Base-by-base conservation (phyloP, 352 stramenopile genomes). In the Phytophthora sojae region DNA sequence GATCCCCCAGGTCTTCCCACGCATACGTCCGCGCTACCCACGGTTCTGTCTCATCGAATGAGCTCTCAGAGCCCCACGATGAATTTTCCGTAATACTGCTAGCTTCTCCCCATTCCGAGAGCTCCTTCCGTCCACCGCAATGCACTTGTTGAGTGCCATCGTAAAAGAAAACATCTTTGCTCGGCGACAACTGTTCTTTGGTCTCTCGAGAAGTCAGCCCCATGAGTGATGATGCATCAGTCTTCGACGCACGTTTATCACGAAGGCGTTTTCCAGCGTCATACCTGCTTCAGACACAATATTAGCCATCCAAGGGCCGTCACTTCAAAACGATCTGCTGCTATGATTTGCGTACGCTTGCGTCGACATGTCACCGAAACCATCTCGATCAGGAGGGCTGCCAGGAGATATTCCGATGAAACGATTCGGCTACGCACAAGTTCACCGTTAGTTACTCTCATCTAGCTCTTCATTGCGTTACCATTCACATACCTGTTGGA, bases 1-100 rank as follows among this genome's bases (percentile, higher is more conserved):
- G 64, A 70, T 85, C 73, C 55, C 75, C 78, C 17, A 87, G 59
- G 14, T 82, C 64, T 65, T 89, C 79, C 81, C 81, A 89, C 9
- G 79, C 71, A 35, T 71, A 80, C 15, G 76, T 67, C 39, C 30
- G 64, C 23, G 67, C 67, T 60, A 65, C 57, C 77, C 77, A 84
- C 25, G 70, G 44, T 26, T 80, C 71, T 51, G 57, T 64, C 19
- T 25, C 54, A 69, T 80, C 71, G 39, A 67, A 23, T 3, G 61
- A 79, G 14, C 67, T 62, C 52, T 75, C 71, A 6, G 67, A 81
- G 45, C 63, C 61, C 52, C 44, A 75, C 7, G 74, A 84, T 2
- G 74, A 84, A 55, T 70, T 79, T 59, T 84, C 77, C 26, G 74
- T 84, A 15, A 76, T 63, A 35, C 66, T 75, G 37, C 70, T 71